phyloP scores from a whole-genome alignment of 2,329 filamentous ascomycete genomes.

The Nothomitra cinnamomea region DNA sequence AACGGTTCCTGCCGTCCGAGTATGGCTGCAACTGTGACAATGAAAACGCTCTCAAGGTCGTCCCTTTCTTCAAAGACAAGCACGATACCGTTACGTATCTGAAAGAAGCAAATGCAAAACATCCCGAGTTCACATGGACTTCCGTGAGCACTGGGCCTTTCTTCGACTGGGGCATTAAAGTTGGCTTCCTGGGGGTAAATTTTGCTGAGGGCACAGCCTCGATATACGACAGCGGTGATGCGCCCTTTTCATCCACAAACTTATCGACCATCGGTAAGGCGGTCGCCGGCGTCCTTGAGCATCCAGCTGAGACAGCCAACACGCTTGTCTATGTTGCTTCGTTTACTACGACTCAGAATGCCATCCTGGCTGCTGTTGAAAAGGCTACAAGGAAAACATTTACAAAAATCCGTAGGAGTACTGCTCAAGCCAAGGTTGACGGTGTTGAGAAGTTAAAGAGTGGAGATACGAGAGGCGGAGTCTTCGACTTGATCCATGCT shows the following conservation, averaged over 20 bases:
- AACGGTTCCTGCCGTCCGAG: conserved; percentile 44
- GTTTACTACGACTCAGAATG: conserved; percentile 39
- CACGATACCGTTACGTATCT: conserved; percentile 34
- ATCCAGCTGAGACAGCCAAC: conserved; percentile 35
- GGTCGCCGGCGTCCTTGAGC: conserved; percentile 32
- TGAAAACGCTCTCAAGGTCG: conserved; percentile 19
- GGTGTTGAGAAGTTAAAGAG: conserved; percentile 26
- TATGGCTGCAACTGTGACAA: conserved; percentile 30
- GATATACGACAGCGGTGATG: conserved; percentile 39
- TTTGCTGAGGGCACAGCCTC: conserved; percentile 30
- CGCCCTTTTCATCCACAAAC: conserved; percentile 33
- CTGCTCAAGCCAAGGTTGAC: conserved; percentile 16
- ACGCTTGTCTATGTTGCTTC: conserved; percentile 40
- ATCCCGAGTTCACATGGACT: conserved; percentile 38
- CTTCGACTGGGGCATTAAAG: conserved; percentile 34
- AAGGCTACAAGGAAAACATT: conserved; percentile 34
- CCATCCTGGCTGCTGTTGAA: conserved; percentile 37
- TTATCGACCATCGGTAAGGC: conserved; percentile 34
- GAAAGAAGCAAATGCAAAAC: conserved; percentile 25
- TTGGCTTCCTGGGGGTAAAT: conserved; percentile 35
- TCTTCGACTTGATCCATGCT: not conserved
- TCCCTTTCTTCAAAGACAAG: conserved; percentile 38
- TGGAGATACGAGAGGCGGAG: conserved; percentile 20
- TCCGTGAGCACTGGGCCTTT: conserved; percentile 40
- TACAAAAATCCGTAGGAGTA: conserved; percentile 25